Percentiles rank a stretch among this genome's conserved stretches.
Evolutionary conservation across 495 filamentous ascomycete genomes (phyloP).

Genomic region (Penicillium egyptiacum): DNA sequence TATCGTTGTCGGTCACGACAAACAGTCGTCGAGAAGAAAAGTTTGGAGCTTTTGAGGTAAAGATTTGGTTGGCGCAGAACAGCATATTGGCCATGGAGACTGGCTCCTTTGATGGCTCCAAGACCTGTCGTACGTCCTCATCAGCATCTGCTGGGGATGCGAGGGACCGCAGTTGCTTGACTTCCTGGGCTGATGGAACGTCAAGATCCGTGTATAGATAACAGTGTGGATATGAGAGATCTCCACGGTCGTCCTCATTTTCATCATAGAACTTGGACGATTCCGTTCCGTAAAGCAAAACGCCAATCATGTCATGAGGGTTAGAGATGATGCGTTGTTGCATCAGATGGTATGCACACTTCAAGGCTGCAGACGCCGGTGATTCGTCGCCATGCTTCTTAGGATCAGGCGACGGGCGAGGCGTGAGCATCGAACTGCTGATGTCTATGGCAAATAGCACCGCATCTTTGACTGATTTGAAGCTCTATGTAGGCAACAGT

Average conservation of each 20-base stretch:
- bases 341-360: constrained; percentile 93
- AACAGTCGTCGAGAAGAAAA: constrained; percentile 91
- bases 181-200: constrained; percentile 80
- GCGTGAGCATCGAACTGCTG: constrained; percentile 81
- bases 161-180: constrained; percentile 71
- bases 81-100: constrained; percentile 87
- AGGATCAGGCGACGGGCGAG: constrained; percentile 59
- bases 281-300: constrained; percentile 90
- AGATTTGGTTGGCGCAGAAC: constrained; percentile 94
- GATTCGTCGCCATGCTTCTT: constrained; percentile 74
- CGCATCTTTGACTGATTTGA: constrained; percentile 92
- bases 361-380: constrained; percentile 77
- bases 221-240: constrained; percentile 80
- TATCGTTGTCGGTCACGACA: constrained; percentile 92
- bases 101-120: constrained; percentile 66
- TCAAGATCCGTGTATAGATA: constrained; percentile 90
- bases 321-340: constrained; percentile 97
- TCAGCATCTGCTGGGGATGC: constrained; percentile 74
- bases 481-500: constrained; percentile 58
- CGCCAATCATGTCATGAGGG: constrained; percentile 95
- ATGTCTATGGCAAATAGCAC: constrained; percentile 95
- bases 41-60: constrained; percentile 92
- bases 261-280: constrained; percentile 78
- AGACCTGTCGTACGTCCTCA: constrained; percentile 57
- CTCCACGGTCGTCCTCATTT: constrained; percentile 57